phyloP scores from a whole-genome alignment of 2,329 filamentous ascomycete species.

The Stagonosporopsis rhizophila region DNA sequence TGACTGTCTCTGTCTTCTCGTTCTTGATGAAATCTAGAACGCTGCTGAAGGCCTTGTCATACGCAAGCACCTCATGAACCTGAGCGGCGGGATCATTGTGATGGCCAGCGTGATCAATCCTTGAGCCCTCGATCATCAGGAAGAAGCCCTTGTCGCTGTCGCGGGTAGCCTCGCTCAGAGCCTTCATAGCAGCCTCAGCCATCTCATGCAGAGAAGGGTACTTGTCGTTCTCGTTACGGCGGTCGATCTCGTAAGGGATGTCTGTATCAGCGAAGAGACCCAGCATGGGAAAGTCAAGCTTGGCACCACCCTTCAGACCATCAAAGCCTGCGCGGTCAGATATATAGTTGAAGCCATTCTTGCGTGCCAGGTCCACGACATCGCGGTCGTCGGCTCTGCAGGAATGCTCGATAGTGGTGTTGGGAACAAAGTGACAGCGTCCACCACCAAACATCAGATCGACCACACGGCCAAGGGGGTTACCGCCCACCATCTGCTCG shows the following conservation, averaged over 20 bases:
- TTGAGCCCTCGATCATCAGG: conserved; percentile 95
- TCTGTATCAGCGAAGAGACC: conserved; percentile 84
- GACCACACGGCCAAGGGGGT: conserved; percentile 84
- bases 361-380: conserved; percentile 73
- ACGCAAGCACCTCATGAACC: conserved; percentile 88
- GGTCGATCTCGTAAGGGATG: conserved; percentile 93
- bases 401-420: conserved; percentile 73
- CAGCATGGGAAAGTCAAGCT: conserved; percentile 78
- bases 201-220: conserved; percentile 94
- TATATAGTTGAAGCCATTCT: conserved; percentile 83
- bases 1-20: conserved; percentile 74
- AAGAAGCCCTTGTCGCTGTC: conserved; percentile 94
- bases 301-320: conserved; percentile 69
- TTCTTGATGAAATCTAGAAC: conserved; percentile 85
- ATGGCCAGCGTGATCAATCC: conserved; percentile 91
- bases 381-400: conserved; percentile 83
- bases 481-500: conserved; percentile 87
- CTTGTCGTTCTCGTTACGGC: conserved; percentile 75
- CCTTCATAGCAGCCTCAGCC: conserved; percentile 79
- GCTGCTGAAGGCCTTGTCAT: conserved; percentile 82
- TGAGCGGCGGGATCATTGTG: conserved; percentile 64
- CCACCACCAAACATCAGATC: conserved; percentile 94
- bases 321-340: conserved; percentile 78
- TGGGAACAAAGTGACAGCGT: conserved; percentile 90
- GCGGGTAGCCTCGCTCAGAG: conserved; percentile 80